Conservation (phyloP, 768 basidiomycete genomes). For the Boletellus emodensis region DNA sequence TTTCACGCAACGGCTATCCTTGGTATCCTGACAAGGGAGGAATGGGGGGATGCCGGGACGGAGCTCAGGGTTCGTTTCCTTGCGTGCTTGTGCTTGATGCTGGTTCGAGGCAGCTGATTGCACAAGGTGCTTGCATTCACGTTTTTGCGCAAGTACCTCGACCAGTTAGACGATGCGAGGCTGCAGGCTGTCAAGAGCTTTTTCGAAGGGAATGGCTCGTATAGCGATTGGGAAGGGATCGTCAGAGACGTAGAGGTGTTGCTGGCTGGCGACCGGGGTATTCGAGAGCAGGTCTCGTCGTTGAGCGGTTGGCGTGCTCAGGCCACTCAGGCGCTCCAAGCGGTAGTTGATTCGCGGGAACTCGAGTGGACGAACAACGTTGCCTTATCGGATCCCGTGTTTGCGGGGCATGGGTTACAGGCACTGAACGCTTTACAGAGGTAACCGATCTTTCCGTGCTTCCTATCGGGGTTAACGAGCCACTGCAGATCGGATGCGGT, state of each 20-base stretch:
- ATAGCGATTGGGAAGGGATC: slow-evolving; percentile 12
- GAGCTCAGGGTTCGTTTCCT: slow-evolving; percentile 31
- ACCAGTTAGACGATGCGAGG: slow-evolving; percentile 23
- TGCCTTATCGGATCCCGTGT: slow-evolving; percentile 37
- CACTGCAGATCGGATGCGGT: slow-evolving; percentile 13
- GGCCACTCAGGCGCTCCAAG: slow-evolving; percentile 31
- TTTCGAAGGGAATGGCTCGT: slow-evolving; percentile 16
- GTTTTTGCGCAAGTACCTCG: slow-evolving; percentile 33
- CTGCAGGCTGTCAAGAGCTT: slow-evolving; percentile 22
- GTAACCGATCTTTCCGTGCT: slow-evolving; percentile 23
- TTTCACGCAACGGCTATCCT: slow-evolving; percentile 32
- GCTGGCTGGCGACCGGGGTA: neutral
- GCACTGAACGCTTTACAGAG: slow-evolving; percentile 43
- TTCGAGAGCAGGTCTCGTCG: neutral
- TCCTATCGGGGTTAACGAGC: slow-evolving; percentile 6
- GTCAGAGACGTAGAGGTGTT: slow-evolving; percentile 12
- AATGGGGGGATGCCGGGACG: slow-evolving; percentile 33
- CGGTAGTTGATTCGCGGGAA: slow-evolving; percentile 43
- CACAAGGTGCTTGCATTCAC: slow-evolving; percentile 18
- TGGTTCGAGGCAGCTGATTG: slow-evolving; percentile 6
- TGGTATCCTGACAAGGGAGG: slow-evolving; percentile 36
- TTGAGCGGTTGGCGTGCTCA: slow-evolving; percentile 18
- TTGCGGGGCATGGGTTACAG: slow-evolving; percentile 42
- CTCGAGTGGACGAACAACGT: slow-evolving; percentile 56
- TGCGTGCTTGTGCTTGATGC: neutral